A percentile compares a stretch with the other conserved stretches of the same genome.
Conservation (phyloP, 352 stramenopile genomes). For the Globisporangium parvum region DNA sequence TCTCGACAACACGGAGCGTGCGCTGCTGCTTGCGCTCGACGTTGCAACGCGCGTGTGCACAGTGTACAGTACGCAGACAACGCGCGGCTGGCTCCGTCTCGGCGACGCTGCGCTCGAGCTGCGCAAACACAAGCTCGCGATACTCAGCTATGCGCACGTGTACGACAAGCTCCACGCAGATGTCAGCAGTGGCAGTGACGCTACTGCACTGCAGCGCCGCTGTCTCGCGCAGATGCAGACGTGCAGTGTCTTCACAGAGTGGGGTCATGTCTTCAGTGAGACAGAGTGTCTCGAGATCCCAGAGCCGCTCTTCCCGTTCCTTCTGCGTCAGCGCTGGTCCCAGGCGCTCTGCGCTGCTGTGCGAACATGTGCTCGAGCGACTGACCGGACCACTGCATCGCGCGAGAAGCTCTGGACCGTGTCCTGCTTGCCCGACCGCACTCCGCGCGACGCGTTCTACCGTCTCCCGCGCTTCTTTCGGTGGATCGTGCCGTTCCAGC, state of each 20-base stretch:
- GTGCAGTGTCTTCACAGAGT: constrained; percentile 26
- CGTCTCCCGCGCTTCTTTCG: constrained; percentile 37
- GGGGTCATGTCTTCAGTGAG: constrained; percentile 22
- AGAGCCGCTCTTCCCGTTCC: constrained; percentile 6
- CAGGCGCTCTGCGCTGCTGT: constrained; percentile 2
- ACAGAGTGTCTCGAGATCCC: constrained; percentile 26
- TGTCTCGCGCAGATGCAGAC: constrained; percentile 16
- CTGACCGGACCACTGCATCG: background rate
- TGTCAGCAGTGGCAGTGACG: background rate
- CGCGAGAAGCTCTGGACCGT: constrained; percentile 11
- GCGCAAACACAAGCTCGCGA: constrained; percentile 25
- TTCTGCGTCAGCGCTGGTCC: constrained; percentile 22
- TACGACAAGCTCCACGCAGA: background rate
- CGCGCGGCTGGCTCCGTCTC: constrained; percentile 26
- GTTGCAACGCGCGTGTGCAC: constrained; percentile 25
- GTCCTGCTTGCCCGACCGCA: background rate
- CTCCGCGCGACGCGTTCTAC: constrained; percentile 10
- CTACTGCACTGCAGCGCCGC: constrained; percentile 11
- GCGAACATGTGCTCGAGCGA: background rate
- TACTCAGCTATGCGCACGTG: constrained; percentile 29
- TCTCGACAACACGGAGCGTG: constrained; percentile 14
- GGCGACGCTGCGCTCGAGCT: constrained; percentile 22
- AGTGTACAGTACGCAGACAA: constrained; percentile 6
- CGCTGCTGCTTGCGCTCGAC: constrained; percentile 14
- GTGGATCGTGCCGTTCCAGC: constrained; percentile 37